These are phyloP conservation scores for Colletotrichum gloeosporioides DNA, from an alignment of 2,329 filamentous ascomycete genomes.

Conservation along the genomic window DNA sequence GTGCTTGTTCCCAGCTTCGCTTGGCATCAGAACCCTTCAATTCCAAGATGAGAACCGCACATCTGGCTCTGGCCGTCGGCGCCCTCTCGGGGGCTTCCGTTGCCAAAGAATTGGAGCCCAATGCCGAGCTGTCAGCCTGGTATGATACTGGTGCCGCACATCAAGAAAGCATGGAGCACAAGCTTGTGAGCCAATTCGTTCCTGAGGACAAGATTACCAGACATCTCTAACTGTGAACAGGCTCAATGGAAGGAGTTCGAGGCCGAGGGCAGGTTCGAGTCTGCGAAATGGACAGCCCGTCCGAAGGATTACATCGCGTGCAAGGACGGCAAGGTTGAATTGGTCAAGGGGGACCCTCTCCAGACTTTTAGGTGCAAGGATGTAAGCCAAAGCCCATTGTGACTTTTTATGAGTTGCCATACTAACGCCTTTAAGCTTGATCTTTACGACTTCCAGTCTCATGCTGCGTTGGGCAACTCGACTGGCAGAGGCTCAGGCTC, in stretches of 20 bases:
- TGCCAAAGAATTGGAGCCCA: constrained; percentile 22
- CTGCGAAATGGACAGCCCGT: constrained; percentile 33
- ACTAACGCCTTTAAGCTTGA: constrained; percentile 40
- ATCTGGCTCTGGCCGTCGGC: neutral
- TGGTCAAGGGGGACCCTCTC: constrained; percentile 43
- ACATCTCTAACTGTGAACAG: constrained; percentile 11
- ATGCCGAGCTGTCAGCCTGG: constrained; percentile 16
- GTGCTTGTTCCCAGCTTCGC: neutral
- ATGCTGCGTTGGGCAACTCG: constrained; percentile 52
- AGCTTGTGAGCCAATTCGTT: constrained; percentile 6
- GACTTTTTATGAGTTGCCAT: neutral
- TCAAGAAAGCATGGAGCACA: constrained; percentile 22
- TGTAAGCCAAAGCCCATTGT: constrained; percentile 17
- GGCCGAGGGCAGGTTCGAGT: constrained; percentile 37
- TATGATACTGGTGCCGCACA: constrained; percentile 23
- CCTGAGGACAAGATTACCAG: rapidly evolving
- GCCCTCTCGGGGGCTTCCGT: neutral
- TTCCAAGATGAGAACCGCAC: neutral
- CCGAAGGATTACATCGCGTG: constrained; percentile 31
- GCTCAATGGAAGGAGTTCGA: constrained; percentile 36
- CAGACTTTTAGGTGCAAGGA: constrained; percentile 49
- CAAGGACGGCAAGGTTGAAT: constrained; percentile 42
- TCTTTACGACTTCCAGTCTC: constrained; percentile 57
- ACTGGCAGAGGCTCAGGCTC: constrained; percentile 59
- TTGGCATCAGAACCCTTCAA: neutral